Conservation (phyloP, 73 alveolate species). For the Loxodes magnus region DNA sequence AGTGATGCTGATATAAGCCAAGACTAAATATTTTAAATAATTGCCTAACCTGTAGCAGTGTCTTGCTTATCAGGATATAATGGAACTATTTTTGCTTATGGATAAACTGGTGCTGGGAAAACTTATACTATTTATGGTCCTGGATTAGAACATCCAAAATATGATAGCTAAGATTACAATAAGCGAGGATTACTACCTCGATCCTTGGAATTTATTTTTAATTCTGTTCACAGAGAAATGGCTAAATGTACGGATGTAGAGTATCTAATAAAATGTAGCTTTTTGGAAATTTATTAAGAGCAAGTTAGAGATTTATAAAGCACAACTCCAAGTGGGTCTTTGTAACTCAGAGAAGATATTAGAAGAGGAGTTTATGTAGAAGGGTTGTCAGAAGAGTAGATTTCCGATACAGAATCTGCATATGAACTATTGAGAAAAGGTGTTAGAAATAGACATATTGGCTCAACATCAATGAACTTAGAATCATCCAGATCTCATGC, state of each 20-base stretch:
- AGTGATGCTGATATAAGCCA: constrained; percentile 61
- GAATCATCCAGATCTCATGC: constrained; percentile 81
- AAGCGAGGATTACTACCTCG: constrained; percentile 64
- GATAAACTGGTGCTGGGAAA: constrained; percentile 98
- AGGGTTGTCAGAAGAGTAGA: constrained; percentile 60
- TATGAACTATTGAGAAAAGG: constrained; percentile 55
- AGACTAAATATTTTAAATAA: constrained; percentile 48
- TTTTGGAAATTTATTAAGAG: constrained; percentile 65
- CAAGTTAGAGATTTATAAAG: constrained; percentile 63
- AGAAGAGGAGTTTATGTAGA: constrained; percentile 67
- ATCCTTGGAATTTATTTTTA: constrained; percentile 44
- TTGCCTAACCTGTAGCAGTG: constrained; percentile 64
- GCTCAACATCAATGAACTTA: constrained; percentile 74
- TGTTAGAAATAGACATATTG: constrained; percentile 64
- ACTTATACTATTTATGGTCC: constrained; percentile 93
- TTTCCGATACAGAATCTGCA: constrained; percentile 39
- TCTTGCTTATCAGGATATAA: constrained; percentile 82
- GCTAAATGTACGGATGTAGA: constrained; percentile 12
- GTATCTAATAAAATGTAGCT: constrained; percentile 39
- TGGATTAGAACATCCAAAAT: neutral
- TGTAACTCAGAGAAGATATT: constrained; percentile 50
- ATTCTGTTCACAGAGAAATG: constrained; percentile 19
- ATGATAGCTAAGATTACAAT: neutral
- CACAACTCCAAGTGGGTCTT: constrained; percentile 22
- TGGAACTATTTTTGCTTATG: constrained; percentile 93